Base-by-base conservation (phyloP, 176 grass and related monocot species). In the Carex myosuroides region DNA sequence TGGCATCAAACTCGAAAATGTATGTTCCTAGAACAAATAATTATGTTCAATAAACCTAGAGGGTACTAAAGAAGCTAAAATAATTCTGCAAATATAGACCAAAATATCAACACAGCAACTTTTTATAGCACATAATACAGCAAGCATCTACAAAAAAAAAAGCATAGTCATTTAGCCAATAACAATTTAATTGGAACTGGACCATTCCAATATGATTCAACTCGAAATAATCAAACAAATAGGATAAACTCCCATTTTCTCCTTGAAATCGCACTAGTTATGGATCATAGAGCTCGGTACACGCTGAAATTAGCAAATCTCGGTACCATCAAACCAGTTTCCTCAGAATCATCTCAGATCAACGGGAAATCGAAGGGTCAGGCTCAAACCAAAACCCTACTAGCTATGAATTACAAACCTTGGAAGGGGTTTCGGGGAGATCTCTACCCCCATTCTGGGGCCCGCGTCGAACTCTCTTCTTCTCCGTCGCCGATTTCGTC, bases 371-470 rank as follows among this genome's bases (percentile, higher is more conserved):
- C 44, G 42, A 39, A 42, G 8, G 35, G 60, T 17, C 21, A 5
- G 50, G 73, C 73, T 32, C 5, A 30, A 78, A 78, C 22, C 26
- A 78, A 78, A 78, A 78, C 73, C 52, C 73, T 78, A 57, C 50
- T 39, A 39, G 37, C 37, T 18, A 76, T 13, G 42, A 33, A 78
- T 78, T 57, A 57, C 46, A 32, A 44, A 89, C 87, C 87, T 89
- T 89, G 67, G 83, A 76, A 21, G 83, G 83, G 83, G 83, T 64
- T 30, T 82, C 87, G 62, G 87, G 11, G 52, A 72, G 76, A 89
- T 89, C 87, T 81, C 83, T 89, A 8, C 87, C 87, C 0, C 76
- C 87, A 85, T 82, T 89, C 56, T 89, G 87, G 4, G 87, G 87
- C 42, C 44, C 77, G 37, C 87, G 73, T 24, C 87, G 82, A 22